These are phyloP conservation scores for Oxalis stricta DNA, from an alignment of 441 rosid species.

Conservation along the genomic window DNA sequence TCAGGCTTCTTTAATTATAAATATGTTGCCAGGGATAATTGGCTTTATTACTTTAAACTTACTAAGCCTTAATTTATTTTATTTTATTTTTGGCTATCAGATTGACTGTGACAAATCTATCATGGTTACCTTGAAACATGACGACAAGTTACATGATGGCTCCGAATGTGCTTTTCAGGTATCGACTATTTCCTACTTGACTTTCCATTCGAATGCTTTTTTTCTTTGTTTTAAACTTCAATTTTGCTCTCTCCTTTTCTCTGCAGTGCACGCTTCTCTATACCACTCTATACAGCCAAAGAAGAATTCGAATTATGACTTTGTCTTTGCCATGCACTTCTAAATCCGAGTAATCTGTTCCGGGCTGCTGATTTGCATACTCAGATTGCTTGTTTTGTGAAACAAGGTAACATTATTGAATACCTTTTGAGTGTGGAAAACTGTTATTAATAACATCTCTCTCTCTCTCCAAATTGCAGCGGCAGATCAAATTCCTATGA, in stretches of 20 bases:
- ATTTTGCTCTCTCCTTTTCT: constrained; percentile 11
- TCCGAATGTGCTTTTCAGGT: constrained; percentile 96
- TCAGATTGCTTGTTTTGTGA: constrained; percentile 86
- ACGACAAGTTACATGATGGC: constrained; percentile 94
- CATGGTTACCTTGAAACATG: constrained; percentile 92
- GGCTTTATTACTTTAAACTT: neutral
- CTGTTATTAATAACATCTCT: neutral
- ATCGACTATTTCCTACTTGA: constrained; percentile 8
- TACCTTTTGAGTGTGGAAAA: constrained; percentile 4
- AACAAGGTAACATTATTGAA: constrained; percentile 54
- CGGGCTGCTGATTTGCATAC: constrained; percentile 91
- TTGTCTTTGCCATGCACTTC: constrained; percentile 83
- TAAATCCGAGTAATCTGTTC: constrained; percentile 74
- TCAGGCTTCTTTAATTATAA: neutral
- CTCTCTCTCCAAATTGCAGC: constrained; percentile 28
- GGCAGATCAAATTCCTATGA: constrained; percentile 65
- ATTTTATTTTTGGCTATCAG: constrained; percentile 31
- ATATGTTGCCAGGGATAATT: neutral
- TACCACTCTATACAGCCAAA: constrained; percentile 84
- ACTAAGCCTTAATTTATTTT: constrained; percentile 7
- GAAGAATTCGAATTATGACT: constrained; percentile 87
- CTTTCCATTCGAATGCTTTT: too few relatives aligned
- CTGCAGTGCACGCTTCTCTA: constrained; percentile 76
- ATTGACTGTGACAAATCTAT: constrained; percentile 96
- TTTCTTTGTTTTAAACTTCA: constrained; percentile 2